Percentiles rank a stretch among this genome's conserved stretches.
These are phyloP conservation scores for sorghum (Sorghum bicolor) DNA, from an alignment of 176 grass and related monocot genomes.

Conservation along the genomic window DNA sequence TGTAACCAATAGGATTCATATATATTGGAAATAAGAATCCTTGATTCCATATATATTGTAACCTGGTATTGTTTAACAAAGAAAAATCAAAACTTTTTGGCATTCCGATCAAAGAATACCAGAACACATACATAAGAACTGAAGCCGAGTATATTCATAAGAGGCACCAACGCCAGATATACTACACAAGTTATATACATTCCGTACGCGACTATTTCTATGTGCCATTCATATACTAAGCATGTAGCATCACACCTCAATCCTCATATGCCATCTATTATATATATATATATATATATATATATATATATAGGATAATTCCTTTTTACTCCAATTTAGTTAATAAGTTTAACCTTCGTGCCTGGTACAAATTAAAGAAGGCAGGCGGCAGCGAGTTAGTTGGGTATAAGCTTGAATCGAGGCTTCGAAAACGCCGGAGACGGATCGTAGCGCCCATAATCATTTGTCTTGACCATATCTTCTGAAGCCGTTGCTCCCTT, in stretches of 20 bases:
- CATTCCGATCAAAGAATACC: background rate
- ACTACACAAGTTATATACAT: background rate
- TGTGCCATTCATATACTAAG: background rate
- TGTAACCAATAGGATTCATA: background rate
- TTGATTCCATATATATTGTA: too few relatives aligned
- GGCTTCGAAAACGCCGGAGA: conserved; percentile 64
- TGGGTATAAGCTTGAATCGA: conserved; percentile 68
- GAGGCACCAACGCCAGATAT: background rate
- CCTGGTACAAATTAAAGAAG: background rate
- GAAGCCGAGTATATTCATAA: background rate
- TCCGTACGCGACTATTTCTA: background rate
- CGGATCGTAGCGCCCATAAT: conserved; percentile 64
- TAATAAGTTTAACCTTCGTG: background rate
- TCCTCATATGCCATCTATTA: background rate
- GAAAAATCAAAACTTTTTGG: too few relatives aligned
- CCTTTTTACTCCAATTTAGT: too few relatives aligned
- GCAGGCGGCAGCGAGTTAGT: conserved; percentile 26
- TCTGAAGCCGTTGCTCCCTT: conserved; percentile 8
- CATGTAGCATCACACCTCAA: background rate
- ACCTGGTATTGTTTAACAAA: too few relatives aligned
- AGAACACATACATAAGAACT: background rate
- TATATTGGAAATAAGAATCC: background rate
- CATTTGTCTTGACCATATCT: conserved; percentile 55
- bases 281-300: background rate
- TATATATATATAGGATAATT: background rate